Base-by-base conservation (phyloP, 2,329 filamentous ascomycete genomes). In the Fusarium goolgardi region DNA sequence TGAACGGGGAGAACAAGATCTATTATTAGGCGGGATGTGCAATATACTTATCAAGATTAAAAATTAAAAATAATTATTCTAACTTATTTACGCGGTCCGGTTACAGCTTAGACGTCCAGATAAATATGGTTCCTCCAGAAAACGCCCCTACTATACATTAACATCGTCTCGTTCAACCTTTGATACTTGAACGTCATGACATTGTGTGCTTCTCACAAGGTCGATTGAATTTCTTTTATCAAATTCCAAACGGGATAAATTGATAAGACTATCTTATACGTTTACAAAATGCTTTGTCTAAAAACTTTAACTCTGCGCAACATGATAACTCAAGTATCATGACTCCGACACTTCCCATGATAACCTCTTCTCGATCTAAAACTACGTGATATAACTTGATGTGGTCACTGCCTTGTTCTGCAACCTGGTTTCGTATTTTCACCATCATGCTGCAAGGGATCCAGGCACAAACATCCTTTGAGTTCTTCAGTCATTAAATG, bases 221-320 rank as follows among this genome's bases (percentile, higher is more conserved):
- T 37, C 11, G 4, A 18, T 12, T 37, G 3, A 6, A 37, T 20
- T 37, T 6, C 34, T 37, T 37, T 10, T 11, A n/a, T 12, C 9
- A 35, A 11, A 35, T 12, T 6, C 9, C 10, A 11, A 16, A n/a
- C 18, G 9, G 31, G 15, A n/a, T 10, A n/a, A 0, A 11, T 5
- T 35, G n/a, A 35, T 35, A n/a, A n/a, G 1, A n/a, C n/a, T 3
- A n/a, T 11, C 5, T 9, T 2, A n/a, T 6, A 4, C 4, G 4
- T 0, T 4, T n/a, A 3, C 3, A n/a, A 3, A 3, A n/a, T 12
- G 3, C 12, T n/a, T 6, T 12, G 11, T 12, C 3, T 37, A 3
- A 10, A 11, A n/a, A n/a, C 1, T n/a, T 6, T 5, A 37, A 11
- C 10, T 29, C 27, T 10, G 27, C 27, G 11, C 27, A 27, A 27